Percentiles rank a stretch among this genome's conserved stretches.
Conservation (phyloP, 148 eudicot species). For the Silene uniflora region DNA sequence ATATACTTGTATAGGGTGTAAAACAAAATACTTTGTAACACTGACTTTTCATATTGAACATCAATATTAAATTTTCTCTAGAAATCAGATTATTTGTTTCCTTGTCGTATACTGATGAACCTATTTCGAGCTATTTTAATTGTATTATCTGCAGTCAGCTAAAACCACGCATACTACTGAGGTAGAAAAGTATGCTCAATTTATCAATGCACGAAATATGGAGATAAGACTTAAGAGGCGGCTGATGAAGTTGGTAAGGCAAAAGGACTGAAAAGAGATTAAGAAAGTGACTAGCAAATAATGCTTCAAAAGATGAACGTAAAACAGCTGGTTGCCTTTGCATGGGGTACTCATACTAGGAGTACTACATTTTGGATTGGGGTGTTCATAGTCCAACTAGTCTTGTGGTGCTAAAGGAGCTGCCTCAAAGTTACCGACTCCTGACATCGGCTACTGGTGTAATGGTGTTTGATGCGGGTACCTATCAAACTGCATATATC, state of each 20-base stretch:
- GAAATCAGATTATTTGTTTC: no score
- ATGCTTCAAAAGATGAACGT: slow-evolving; percentile 13
- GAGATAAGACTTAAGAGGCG: neutral
- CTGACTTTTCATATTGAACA: neutral
- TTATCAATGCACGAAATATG: slow-evolving; percentile 6
- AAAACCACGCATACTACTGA: neutral
- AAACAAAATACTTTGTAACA: neutral
- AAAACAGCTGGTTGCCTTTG: slow-evolving; percentile 23
- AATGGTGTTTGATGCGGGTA: no score
- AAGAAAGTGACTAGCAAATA: slow-evolving; percentile 4
- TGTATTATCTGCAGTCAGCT: slow-evolving; percentile 4
- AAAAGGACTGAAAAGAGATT: neutral
- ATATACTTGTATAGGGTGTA: slow-evolving; percentile 9
- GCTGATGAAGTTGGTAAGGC: slow-evolving; percentile 3
- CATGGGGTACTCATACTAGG: slow-evolving; percentile 13
- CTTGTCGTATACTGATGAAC: neutral
- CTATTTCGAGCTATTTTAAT: neutral
- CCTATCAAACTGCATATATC: no score
- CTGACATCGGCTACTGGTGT: no score
- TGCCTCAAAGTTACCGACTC: no score
- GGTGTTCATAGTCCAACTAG: neutral
- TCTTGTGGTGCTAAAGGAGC: no score
- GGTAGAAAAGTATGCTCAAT: neutral
- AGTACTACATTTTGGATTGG: neutral
- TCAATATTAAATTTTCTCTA: neutral